Evolutionary conservation across 768 basidiomycete genomes (phyloP), one percentile per base, ranked within the genome.

Genomic region (Collybiopsis luxurians): DNA sequence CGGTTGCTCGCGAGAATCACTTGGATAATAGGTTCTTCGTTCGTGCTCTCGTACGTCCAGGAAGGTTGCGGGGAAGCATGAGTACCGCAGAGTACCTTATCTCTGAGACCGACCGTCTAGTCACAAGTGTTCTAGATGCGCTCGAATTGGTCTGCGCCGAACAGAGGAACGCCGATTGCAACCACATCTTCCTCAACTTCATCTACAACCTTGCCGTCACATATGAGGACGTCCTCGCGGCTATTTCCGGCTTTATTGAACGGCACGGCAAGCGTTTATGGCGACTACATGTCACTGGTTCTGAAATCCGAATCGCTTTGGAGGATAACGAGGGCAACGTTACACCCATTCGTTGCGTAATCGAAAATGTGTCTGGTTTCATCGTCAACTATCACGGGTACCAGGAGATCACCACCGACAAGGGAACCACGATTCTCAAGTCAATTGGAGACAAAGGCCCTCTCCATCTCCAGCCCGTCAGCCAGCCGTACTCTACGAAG

Each of bases 101-200:
- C 62, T 97, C 96, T 1, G 97, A 99, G 77, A 95, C 95, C 12
- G 97, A 99, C 67, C 90, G 97, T 45, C 85, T 98, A 12, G 91
- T 98, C 60, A 96, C 92, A 40, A 89, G 84, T 65, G 86, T 98
- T 63, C 79, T 99, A 60, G 97, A 99, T 71, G 90, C 95, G 2
- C 82, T 98, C 28, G 96, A 98, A 70, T 89, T 98, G 54, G 93
- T 96, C 67, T 87, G 84, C 63, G 92, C 91, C 7, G 83, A 93
- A 65, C 81, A 95, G 65, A 86, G 95, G 59, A 92, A 89, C 63
- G 91, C 96, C 3, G 96, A 98, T 68, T 95, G 93, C 77, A 98
- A 98, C 72, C 95, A 98, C 70, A 97, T 98, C 70, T 95, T 94
- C 78, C 87, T 98, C 86, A 98, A 98, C 78, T 99, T 98, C 71